Evolutionary conservation across 805 yeast genomes (phyloP), one percentile per base, ranked within the genome.

Genomic region (Torulaspora delbrueckii): DNA sequence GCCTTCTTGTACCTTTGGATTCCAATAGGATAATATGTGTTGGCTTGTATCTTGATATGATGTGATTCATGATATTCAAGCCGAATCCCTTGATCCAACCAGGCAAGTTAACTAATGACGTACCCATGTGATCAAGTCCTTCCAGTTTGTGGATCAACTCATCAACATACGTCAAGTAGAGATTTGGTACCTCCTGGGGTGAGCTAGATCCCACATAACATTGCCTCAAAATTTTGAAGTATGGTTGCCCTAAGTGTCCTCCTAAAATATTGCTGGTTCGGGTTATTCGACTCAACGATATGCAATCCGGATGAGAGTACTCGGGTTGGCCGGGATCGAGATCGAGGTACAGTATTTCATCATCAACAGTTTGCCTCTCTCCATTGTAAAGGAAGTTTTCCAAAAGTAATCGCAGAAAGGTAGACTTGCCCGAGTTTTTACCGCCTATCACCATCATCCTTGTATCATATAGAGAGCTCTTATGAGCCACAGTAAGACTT

Each of bases 21-120:
- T 79, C 77, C 45, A 89, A 57, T 45, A 80, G 74, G 0, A 85
- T 62, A 19, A 86, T 59, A 49, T 77, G 73, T 0, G 82, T 75
- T 0, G 95, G 86, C 22, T 70, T 64, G 1, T 77, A 62, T 8
- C 62, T 47, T 0, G 55, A 48, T 2, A 81, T 68, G 2, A 84
- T 65, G 23, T 72, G 67, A 12, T 65, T 69, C n/a, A 86, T 69
- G 7, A 89, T 65, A 39, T 79, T 82, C 12, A 82, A 71, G 0
- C 97, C 97, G 51, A 79, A 80, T 0, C 96, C 97, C 63, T 85
- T 86, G 25, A 88, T 77, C 96, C 96, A 89, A 0, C 96, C 96
- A 0, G 96, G 91, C 1, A 90, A 78, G 56, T 89, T 89, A 3
- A 90, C 73, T 1, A 89, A 62, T 3, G 88, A 64, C 43, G 68